These are phyloP conservation scores for Ogataea zsoltii DNA, from an alignment of 805 yeast species.

Conservation along the genomic window DNA sequence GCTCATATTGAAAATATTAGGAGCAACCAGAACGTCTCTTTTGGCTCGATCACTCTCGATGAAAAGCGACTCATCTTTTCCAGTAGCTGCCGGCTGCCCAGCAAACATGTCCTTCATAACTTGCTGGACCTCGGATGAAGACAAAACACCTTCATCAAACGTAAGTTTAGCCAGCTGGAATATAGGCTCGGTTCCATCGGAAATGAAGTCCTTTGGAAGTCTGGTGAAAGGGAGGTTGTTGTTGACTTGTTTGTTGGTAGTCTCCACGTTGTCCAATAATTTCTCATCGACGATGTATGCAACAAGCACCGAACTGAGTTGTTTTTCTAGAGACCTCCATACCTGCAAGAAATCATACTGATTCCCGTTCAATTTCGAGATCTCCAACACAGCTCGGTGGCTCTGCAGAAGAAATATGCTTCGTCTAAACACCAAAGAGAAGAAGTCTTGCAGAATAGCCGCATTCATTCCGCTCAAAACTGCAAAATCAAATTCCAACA, in stretches of 20 bases:
- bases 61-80: conserved; percentile 41
- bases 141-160: conserved; percentile 34
- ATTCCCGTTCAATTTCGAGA: conserved; percentile 37
- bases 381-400: conserved; percentile 65
- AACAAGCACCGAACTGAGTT: conserved; percentile 38
- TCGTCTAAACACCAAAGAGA: conserved; percentile 67
- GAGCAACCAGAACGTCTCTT: conserved; percentile 65
- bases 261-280: conserved; percentile 26
- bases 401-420: conserved; percentile 64
- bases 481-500: conserved; percentile 20
- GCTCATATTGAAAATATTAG: conserved; percentile 78
- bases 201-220: conserved; percentile 25
- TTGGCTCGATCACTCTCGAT: conserved; percentile 58
- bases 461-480: conserved; percentile 31
- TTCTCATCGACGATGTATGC: conserved; percentile 40
- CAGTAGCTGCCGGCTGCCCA: conserved; percentile 41
- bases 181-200: conserved; percentile 23
- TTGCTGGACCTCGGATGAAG: conserved; percentile 38
- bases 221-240: conserved; percentile 25
- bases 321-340: conserved; percentile 46
- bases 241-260: conserved; percentile 13
- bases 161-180: conserved; percentile 38
- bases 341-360: conserved; percentile 33
- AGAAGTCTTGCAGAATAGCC: conserved; percentile 64
- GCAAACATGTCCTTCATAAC: conserved; percentile 68